These are phyloP conservation scores for Kluyveromyces sp. DNA, from an alignment of 1,139 yeast genomes.

Conservation along the genomic window DNA sequence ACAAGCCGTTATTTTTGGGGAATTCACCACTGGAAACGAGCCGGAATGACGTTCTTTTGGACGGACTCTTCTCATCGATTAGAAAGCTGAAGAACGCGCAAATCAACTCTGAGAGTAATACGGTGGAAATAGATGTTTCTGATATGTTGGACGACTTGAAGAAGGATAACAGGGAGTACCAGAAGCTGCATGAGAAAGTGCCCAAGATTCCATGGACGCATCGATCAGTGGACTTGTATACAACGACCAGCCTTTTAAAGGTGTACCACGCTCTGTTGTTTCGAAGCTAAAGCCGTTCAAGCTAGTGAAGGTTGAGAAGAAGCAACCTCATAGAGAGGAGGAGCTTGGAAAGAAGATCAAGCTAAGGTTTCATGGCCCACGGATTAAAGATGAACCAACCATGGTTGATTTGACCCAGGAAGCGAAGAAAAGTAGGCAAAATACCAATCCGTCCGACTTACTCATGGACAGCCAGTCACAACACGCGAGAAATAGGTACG, in stretches of 20 bases:
- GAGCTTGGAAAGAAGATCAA: constrained; percentile 13
- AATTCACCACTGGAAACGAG: constrained; percentile 20
- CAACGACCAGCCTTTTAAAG: constrained; percentile 25
- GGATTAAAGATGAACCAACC: constrained; percentile 21
- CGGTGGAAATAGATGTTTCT: constrained; percentile 13
- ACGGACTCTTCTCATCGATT: constrained; percentile 17
- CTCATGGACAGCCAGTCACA: too few species aligned
- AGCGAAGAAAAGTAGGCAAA: background rate
- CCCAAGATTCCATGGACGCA: constrained; percentile 31
- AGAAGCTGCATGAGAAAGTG: constrained; percentile 9
- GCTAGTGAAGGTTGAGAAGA: constrained; percentile 12
- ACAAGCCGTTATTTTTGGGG: constrained; percentile 30
- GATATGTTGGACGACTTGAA: constrained; percentile 16
- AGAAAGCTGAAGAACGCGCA: constrained; percentile 12
- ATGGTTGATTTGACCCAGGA: constrained; percentile 18
- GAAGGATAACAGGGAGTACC: constrained; percentile 11
- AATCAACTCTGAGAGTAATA: constrained; percentile 7
- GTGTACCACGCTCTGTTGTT: constrained; percentile 25
- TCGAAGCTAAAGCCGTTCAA: constrained; percentile 25
- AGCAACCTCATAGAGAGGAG: constrained; percentile 3
- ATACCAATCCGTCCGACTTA: constrained; percentile 2
- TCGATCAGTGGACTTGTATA: constrained; percentile 29
- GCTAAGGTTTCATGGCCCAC: constrained; percentile 24
- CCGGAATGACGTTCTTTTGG: constrained; percentile 9
- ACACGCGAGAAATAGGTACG: constrained; percentile 5